Conservation (phyloP, 768 basidiomycete species). For the Leccinum subgranulosum region DNA sequence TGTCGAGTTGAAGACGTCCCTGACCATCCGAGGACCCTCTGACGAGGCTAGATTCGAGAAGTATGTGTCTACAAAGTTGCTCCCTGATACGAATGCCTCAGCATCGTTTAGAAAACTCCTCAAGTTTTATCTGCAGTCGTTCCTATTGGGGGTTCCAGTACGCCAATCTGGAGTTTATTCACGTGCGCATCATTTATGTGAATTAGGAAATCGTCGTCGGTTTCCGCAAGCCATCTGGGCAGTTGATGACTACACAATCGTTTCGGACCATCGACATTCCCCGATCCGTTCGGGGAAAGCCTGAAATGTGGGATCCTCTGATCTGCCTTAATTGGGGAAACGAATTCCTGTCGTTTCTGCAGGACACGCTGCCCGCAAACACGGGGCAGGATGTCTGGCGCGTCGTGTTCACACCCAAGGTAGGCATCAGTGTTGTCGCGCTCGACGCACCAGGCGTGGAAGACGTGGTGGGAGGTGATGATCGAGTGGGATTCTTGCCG, state of each 20-base stretch:
- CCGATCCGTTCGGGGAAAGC: constrained; percentile 69
- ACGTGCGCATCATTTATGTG: background rate
- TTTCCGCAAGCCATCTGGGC: constrained; percentile 77
- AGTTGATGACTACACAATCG: constrained; percentile 59
- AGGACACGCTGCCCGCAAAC: constrained; percentile 29
- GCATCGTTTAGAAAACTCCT: constrained; percentile 66
- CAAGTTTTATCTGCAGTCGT: constrained; percentile 90
- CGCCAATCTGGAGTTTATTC: constrained; percentile 21
- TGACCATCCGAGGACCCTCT: constrained; percentile 57
- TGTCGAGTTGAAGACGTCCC: constrained; percentile 86
- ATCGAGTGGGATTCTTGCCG: constrained; percentile 78
- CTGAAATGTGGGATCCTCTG: constrained; percentile 73
- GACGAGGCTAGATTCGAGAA: constrained; percentile 80
- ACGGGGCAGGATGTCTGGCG: constrained; percentile 58
- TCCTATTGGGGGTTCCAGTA: constrained; percentile 88
- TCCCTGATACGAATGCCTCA: background rate
- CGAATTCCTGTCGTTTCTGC: constrained; percentile 55
- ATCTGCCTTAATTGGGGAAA: constrained; percentile 76
- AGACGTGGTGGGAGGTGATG: constrained; percentile 65
- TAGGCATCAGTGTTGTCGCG: constrained; percentile 48
- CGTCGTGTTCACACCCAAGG: constrained; percentile 56
- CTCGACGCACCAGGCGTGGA: constrained; percentile 48
- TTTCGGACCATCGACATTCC: constrained; percentile 82
- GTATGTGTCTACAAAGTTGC: constrained; percentile 38
- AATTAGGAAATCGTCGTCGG: constrained; percentile 80